Percentiles rank a stretch among this genome's conserved stretches.
phyloP scores from a whole-genome alignment of 306 rosid species.

The Coriaria nepalensis region DNA sequence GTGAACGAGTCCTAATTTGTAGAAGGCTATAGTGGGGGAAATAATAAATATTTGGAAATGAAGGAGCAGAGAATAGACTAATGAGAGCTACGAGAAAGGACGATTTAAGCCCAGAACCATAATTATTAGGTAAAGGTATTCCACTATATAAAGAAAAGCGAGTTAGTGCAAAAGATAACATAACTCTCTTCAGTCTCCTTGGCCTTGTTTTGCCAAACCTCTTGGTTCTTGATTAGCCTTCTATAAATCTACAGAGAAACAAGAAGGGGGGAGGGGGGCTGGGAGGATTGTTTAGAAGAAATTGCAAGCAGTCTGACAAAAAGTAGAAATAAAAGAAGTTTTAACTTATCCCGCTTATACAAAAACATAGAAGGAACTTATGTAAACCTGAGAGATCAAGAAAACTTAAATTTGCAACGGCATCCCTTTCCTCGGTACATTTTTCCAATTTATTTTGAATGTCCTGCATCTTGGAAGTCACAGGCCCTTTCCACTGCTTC shows the following conservation, averaged over 20 bases:
- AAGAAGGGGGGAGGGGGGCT: not conserved
- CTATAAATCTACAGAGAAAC: conserved; percentile 36
- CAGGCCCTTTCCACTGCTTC: conserved; percentile 75
- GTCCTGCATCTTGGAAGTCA: conserved; percentile 47
- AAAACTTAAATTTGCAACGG: conserved; percentile 43
- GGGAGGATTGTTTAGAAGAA: not conserved
- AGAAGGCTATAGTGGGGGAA: too few relatives aligned
- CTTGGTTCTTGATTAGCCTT: conserved; percentile 68
- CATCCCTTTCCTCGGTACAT: conserved; percentile 39
- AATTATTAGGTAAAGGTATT: too few relatives aligned
- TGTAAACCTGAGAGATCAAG: not conserved
- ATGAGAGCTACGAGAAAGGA: too few relatives aligned
- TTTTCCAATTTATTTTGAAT: conserved; percentile 60
- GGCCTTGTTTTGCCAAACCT: conserved; percentile 36
- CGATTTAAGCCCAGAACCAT: too few relatives aligned
- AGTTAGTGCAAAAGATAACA: not conserved
- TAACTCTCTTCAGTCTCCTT: conserved; percentile 80
- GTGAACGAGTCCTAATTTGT: too few relatives aligned
- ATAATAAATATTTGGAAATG: too few relatives aligned
- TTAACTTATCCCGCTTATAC: too few relatives aligned
- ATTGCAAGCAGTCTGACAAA: conserved; percentile 7
- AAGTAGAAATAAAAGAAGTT: not conserved
- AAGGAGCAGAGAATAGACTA: too few relatives aligned
- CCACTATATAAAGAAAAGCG: too few relatives aligned
- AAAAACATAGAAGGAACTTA: too few relatives aligned